Percentiles rank a stretch among this genome's conserved stretches.
These are phyloP conservation scores for Lactarius tabidus DNA, from an alignment of 768 basidiomycete species.

Conservation along the genomic window DNA sequence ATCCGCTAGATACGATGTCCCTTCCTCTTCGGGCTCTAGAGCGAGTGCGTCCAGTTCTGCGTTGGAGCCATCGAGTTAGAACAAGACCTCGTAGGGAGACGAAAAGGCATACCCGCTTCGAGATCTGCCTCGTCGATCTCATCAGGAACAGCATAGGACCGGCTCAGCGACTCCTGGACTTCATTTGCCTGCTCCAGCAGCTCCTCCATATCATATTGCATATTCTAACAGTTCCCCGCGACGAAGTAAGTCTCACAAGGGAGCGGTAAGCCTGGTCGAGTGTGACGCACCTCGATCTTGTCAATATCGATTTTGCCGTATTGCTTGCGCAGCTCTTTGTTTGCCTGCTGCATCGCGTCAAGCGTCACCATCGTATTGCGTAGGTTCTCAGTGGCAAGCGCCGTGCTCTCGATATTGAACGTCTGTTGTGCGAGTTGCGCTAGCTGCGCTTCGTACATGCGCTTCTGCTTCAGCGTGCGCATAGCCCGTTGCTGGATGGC, in stretches of 20 bases:
- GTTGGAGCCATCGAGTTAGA: neutral
- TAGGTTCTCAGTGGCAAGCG: constrained; percentile 94
- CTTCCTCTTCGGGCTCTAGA: constrained; percentile 90
- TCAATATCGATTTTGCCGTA: constrained; percentile 97
- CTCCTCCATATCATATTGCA: no score
- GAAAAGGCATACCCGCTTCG: no score
- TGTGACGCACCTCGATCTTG: constrained; percentile 61
- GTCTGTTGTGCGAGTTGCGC: constrained; percentile 89
- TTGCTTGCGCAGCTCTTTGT: constrained; percentile 94
- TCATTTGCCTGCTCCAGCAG: no score
- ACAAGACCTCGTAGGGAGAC: neutral
- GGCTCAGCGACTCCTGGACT: no score
- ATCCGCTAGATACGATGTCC: constrained; percentile 82
- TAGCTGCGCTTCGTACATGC: constrained; percentile 92
- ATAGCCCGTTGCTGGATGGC: constrained; percentile 95
- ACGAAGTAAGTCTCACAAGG: no score
- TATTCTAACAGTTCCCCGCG: no score
- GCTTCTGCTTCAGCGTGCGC: constrained; percentile 89
- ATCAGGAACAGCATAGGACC: no score
- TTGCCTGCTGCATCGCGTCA: constrained; percentile 92
- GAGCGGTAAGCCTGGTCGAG: no score
- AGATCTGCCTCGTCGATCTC: no score
- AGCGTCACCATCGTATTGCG: constrained; percentile 99
- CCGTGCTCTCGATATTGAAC: constrained; percentile 97
- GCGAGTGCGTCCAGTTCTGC: constrained; percentile 91